Evolutionary conservation across 1,139 yeast genomes (phyloP), one percentile per base, ranked within the genome.

Genomic region (Sugiyamaella paludigena): DNA sequence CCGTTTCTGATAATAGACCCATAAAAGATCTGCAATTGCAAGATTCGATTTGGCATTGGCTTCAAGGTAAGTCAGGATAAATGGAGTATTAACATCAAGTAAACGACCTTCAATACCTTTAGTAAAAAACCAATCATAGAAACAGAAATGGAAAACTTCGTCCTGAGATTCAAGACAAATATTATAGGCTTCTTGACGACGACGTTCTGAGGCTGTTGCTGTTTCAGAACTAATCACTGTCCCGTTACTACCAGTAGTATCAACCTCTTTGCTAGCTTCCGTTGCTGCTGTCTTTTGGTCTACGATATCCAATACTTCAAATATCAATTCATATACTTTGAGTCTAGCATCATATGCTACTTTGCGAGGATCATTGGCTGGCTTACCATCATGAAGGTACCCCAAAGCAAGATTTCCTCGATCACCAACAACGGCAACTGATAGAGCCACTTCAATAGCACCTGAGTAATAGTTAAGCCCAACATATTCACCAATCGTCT

Each of bases 51-150:
- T 71, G 0, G 97, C 79, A 56, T 83, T 84, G 60, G 84, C 86
- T 59, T 83, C 82, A 63, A 94, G 76, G 61, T 87, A 94, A 32
- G 84, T 81, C 50, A 87, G 73, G 39, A 92, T 81, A 61, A 75
- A 91, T 9, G 92, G 88, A 0, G 98, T 87, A 48, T 85, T 84
- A 52, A 91, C 77, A 45, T 84, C 87, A 56, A 92, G 73, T 40
- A 94, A 72, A 51, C 89, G 78, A 49, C 85, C 94, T 54, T 87
- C 84, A 32, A 82, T 77, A 1, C 88, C 91, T 63, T 87, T 87
- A 40, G 77, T 72, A 36, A 89, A 83, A 60, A 88, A 83, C 98
- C 98, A 94, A 63, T 87, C 95, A 66, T 94, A 94, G 57, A 92
- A 80, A 57, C 87, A 86, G 66, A 84, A 88, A 57, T 94, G 98